A percentile compares a stretch with the other conserved stretches of the same genome.
Evolutionary conservation across 805 yeast genomes (phyloP).

Genomic region (Saccharomycopsis sp.): DNA sequence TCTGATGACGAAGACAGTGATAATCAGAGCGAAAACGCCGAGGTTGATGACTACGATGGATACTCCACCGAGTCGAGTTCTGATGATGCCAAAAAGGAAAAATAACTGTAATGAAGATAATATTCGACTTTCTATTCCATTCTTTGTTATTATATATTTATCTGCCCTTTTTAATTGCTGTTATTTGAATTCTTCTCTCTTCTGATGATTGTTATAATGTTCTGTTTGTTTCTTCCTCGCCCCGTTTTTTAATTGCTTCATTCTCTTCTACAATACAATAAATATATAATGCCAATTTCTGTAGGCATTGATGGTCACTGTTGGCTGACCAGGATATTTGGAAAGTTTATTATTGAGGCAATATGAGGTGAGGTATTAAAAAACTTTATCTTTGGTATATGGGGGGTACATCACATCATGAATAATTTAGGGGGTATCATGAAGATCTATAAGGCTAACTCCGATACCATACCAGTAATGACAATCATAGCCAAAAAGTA

Average conservation of each 20-base stretch:
- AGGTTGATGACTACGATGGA: slow-evolving; percentile 19
- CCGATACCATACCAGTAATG: too few species aligned
- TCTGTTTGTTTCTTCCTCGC: not conserved
- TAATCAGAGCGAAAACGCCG: slow-evolving; percentile 30
- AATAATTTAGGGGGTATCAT: too few species aligned
- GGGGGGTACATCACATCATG: too few species aligned
- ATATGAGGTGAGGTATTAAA: too few species aligned
- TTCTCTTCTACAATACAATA: too few species aligned
- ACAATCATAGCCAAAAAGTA: too few species aligned
- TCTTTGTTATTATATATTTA: not conserved
- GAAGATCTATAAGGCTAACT: too few species aligned
- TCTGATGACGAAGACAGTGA: slow-evolving; percentile 73
- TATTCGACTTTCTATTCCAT: not conserved
- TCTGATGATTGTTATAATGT: not conserved
- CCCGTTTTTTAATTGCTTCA: not conserved
- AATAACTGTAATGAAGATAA: not conserved
- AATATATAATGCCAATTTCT: too few species aligned
- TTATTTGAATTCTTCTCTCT: not conserved
- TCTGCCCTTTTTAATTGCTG: not conserved
- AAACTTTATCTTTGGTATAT: too few species aligned
- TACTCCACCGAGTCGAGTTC: slow-evolving; percentile 12
- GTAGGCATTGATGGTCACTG: too few species aligned
- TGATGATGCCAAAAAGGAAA: slow-evolving; percentile 7
- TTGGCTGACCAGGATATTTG: too few species aligned
- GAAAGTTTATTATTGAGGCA: too few species aligned